Conservation (phyloP, 2,329 filamentous ascomycete genomes). For the Talaromyces atroroseus region DNA sequence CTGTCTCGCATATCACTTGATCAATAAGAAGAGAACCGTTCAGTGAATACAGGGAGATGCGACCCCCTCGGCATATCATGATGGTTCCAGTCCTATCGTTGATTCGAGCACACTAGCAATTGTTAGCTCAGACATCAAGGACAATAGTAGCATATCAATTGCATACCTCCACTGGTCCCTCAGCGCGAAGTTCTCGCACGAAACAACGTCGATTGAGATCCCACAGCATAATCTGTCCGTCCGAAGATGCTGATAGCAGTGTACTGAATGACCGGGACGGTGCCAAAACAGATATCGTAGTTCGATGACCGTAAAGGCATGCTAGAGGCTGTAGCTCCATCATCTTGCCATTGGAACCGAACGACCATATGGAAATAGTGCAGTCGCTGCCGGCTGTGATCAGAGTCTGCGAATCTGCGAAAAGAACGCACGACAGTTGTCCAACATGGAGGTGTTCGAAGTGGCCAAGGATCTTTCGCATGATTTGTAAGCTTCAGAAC, state of each 20-base stretch:
- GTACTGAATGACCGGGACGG: constrained; percentile 85
- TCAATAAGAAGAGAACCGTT: constrained; percentile 80
- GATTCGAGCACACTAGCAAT: constrained; percentile 69
- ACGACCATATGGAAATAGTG: constrained; percentile 76
- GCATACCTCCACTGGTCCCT: constrained; percentile 46
- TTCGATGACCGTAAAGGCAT: constrained; percentile 85
- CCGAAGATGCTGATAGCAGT: constrained; percentile 73
- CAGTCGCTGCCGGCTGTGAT: constrained; percentile 91
- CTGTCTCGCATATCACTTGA: constrained; percentile 67
- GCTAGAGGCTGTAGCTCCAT: constrained; percentile 75
- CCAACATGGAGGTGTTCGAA: constrained; percentile 93
- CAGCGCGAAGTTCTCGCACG: constrained; percentile 64
- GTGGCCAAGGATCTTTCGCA: constrained; percentile 61
- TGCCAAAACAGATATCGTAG: constrained; percentile 73
- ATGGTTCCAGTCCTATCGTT: constrained; percentile 91
- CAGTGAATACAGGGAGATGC: constrained; percentile 74
- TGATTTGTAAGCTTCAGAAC: constrained; percentile 1
- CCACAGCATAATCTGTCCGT: constrained; percentile 85
- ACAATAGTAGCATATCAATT: neutral
- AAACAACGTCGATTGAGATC: constrained; percentile 88
- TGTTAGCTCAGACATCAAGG: constrained; percentile 2
- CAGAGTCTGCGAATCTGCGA: constrained; percentile 84
- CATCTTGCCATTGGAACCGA: constrained; percentile 60
- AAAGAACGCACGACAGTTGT: constrained; percentile 74
- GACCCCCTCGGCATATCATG: constrained; percentile 70